phyloP scores from a whole-genome alignment of 768 basidiomycete species.

The Dacryopinax spathularia region DNA sequence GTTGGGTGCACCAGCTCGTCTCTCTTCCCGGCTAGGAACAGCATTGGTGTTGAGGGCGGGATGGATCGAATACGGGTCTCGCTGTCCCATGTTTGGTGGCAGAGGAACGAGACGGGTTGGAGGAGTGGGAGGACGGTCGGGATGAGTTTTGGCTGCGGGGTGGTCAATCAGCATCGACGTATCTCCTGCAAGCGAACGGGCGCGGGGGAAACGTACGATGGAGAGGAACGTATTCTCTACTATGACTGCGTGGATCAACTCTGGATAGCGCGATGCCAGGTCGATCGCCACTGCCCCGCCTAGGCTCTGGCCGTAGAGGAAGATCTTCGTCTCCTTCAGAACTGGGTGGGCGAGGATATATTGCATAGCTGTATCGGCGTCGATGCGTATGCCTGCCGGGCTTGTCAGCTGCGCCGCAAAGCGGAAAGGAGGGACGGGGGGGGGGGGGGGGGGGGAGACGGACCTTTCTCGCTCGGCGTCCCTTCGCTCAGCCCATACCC shows the following conservation, averaged over 20 bases:
- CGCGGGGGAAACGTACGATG: constrained; percentile 25
- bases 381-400: neutral
- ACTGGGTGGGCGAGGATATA: constrained; percentile 6
- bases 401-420: neutral
- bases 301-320: constrained; percentile 24
- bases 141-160: constrained; percentile 51
- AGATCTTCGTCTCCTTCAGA: constrained; percentile 4
- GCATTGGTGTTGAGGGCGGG: constrained; percentile 38
- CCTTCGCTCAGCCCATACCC: constrained; percentile 92
- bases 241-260: constrained; percentile 62
- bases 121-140: constrained; percentile 64
- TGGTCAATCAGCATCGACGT: neutral
- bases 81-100: constrained; percentile 82
- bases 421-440: neutral
- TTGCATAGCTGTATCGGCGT: constrained; percentile 5
- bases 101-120: constrained; percentile 58
- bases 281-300: constrained; percentile 89
- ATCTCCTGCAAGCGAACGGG: too few species aligned
- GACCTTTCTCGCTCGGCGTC: constrained; percentile 70
- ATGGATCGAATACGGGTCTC: constrained; percentile 41
- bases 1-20: constrained; percentile 63
- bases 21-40: constrained; percentile 60
- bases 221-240: constrained; percentile 91
- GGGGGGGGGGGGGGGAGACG: constrained; percentile 5
- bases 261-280: constrained; percentile 63